Percentiles rank a stretch among this genome's conserved stretches.
phyloP scores from a whole-genome alignment of 108 stramenopile species.

The Bacterosira constricta region DNA sequence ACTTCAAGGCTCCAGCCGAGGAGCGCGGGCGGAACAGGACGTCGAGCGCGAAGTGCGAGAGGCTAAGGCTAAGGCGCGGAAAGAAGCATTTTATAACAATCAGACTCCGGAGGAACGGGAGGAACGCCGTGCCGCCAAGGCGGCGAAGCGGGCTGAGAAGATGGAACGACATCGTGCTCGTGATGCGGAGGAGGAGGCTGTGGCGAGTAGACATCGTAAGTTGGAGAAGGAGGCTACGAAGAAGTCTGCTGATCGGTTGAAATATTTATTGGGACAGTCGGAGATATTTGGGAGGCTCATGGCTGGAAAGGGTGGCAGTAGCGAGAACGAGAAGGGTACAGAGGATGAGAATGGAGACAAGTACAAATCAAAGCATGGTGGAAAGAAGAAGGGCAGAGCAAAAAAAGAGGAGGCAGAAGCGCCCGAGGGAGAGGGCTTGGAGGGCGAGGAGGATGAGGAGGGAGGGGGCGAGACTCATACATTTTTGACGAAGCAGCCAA shows the following conservation, averaged over 20 bases:
- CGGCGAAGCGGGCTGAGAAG: constrained; percentile 57
- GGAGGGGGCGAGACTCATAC: constrained; percentile 56
- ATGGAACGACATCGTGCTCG: constrained; percentile 63
- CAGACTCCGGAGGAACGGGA: constrained; percentile 35
- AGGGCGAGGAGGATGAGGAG: constrained; percentile 84
- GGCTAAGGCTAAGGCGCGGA: neutral
- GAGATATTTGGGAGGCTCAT: constrained; percentile 94
- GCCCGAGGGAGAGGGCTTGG: constrained; percentile 48
- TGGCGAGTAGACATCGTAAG: constrained; percentile 68
- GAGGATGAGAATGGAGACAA: constrained; percentile 49
- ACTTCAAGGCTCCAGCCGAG: constrained; percentile 37
- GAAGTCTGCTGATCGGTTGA: constrained; percentile 79
- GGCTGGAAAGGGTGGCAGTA: constrained; percentile 53
- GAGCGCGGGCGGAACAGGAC: constrained; percentile 60
- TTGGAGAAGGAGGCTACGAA: constrained; percentile 75
- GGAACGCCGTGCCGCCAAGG: constrained; percentile 47
- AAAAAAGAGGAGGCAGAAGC: constrained; percentile 28
- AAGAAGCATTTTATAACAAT: constrained; percentile 1
- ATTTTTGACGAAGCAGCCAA: constrained; percentile 90
- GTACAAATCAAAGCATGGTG: constrained; percentile 27
- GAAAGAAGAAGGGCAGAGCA: constrained; percentile 25
- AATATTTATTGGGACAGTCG: constrained; percentile 94
- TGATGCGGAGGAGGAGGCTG: constrained; percentile 61
- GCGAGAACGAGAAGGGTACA: constrained; percentile 52
- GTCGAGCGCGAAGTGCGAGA: constrained; percentile 53